Base-by-base conservation (phyloP, 495 filamentous ascomycete genomes). In the Podospora conica region DNA sequence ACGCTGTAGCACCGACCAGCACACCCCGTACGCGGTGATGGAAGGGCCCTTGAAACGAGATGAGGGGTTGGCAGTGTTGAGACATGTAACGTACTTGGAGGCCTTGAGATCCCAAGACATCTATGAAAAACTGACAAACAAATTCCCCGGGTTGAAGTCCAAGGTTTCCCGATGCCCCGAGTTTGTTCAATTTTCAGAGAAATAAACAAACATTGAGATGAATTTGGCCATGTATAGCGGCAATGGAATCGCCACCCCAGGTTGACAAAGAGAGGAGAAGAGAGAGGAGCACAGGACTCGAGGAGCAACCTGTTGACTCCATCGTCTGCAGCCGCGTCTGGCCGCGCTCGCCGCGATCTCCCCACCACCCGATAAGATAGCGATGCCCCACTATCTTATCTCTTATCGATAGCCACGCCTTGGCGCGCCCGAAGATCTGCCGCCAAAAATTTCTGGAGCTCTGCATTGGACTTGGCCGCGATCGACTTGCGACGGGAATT, bases 361-460 rank as follows among this genome's bases (percentile, higher is more conserved):
- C 64, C 64, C 66, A 27, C 64, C 53, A 58, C 59, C 8, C 40
- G 40, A n/a, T 8, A 9, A n/a, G 18, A 48, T 2, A 8, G 18
- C 40, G 1, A 18, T 29, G 40, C 62, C 69, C 69, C 66, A 71
- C 67, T 27, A 20, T 0, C 5, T 18, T 10, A n/a, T 53, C 8
- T 40, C 56, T 70, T 75, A 72, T 75, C 72, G 72, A 74, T 73
- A 74, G 55, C 22, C 10, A 22, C 27, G 61, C 69, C 59, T 63
- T 55, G 20, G 64, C 27, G 55, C 15, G 25, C n/a, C 63, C 58
- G 31, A 60, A 53, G 55, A 63, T 65, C 64, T 61, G 56, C 68
- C 66, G 65, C 63, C 65, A 69, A 76, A 74, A 74, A 69, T 71
- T 71, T 74, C 64, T 69, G 72, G 69, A 73, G 72, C 69, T 53